Base-by-base conservation (phyloP, 208 protist species). In the Leishmania major region DNA sequence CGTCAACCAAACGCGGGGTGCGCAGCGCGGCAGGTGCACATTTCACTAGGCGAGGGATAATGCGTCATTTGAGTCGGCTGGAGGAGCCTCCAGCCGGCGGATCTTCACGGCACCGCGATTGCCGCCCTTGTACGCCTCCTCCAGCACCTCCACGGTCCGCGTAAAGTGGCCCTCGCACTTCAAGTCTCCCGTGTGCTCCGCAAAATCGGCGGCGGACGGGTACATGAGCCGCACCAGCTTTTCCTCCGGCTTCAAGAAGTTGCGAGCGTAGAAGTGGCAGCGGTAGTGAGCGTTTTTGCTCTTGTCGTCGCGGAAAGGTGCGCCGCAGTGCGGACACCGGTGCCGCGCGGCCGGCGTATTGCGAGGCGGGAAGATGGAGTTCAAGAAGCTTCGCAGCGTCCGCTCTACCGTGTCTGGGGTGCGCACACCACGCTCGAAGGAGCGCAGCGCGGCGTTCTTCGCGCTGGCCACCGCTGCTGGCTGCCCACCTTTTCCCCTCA, bases 221-320 rank as follows among this genome's bases (percentile, higher is more conserved):
- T 94, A 91, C 71, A 87, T 85, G 31, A 97, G 87, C 1, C 94
- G 92, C 62, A 97, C 94, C 74, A 92, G 81, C 77, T 94, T 95
- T 59, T 91, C 85, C 19, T 93, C 90, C 45, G 80, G 84, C 69
- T 90, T 78, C 19, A 91, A 62, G 64, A 88, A 84, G 81, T 93
- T 95, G 59, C 89, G 85, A 67, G 84, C 82, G 86, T 92, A 87
- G 79, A 95, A 95, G 88, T 97, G 94, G 75, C 86, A 92, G 55
- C 92, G 89, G 86, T 95, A 97, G 85, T 97, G 94, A 0, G 87
- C 73, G 59, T 86, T 91, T 72, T 91, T 92, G n/a, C 87, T 89
- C 76, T 84, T 87, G 31, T 89, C 81, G 43, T 75, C 89, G 69
- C 81, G 83, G 40, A 95, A 90, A 49, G 85, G 77, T 0, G 87